phyloP scores from a whole-genome alignment of 148 eudicot genomes.

The Dianthus caryophyllus region DNA sequence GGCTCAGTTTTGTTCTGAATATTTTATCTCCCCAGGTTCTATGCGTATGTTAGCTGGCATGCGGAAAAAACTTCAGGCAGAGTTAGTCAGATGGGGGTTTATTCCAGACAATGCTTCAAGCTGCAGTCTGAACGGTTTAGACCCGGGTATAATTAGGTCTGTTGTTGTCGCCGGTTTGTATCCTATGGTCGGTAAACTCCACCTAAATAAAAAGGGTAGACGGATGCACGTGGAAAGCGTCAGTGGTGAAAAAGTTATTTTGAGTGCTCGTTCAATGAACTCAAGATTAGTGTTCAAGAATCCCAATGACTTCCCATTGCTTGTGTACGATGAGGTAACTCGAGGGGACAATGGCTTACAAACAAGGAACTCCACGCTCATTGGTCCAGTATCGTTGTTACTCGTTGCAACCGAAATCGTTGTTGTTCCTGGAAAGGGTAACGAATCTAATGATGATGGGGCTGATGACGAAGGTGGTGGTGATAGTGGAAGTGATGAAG shows the following conservation, averaged over 20 bases:
- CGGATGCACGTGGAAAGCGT: conserved; percentile 52
- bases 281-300: conserved; percentile 26
- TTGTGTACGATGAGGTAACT: conserved; percentile 73
- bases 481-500: conserved; percentile 33
- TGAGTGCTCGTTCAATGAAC: conserved; percentile 50
- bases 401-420: conserved; percentile 72
- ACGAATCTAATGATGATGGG: too few relatives aligned
- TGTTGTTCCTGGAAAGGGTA: conserved; percentile 55
- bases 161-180: conserved; percentile 82
- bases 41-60: conserved; percentile 73
- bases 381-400: conserved; percentile 66
- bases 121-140: conserved; percentile 55
- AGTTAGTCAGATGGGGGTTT: conserved; percentile 54
- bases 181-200: conserved; percentile 81
- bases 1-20: conserved; percentile 63
- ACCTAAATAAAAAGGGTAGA: conserved; percentile 32
- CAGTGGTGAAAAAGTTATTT: conserved; percentile 51
- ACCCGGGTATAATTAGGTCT: conserved; percentile 71
- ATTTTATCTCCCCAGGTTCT: conserved; percentile 56
- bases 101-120: conserved; percentile 50
- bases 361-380: conserved; percentile 52
- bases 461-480: conserved; percentile 27
- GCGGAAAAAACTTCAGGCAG: conserved; percentile 69
- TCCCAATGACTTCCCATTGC: conserved; percentile 32
- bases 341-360: conserved; percentile 69